Conservation (phyloP, 371 early-diverging fungal species). For the Umbelopsis sp. region DNA sequence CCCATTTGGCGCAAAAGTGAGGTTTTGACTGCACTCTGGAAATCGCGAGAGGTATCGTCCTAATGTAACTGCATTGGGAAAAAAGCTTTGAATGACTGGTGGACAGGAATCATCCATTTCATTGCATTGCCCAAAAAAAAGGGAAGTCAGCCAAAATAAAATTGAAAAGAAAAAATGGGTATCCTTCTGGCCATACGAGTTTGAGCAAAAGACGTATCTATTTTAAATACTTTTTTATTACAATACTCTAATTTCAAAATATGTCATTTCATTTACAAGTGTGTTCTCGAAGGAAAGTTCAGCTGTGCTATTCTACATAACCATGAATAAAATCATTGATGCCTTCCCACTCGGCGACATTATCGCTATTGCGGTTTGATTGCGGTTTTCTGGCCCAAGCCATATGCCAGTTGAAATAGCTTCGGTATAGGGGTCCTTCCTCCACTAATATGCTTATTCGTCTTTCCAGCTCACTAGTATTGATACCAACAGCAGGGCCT, state of each 20-base stretch:
- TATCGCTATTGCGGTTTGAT: not conserved
- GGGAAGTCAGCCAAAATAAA: not conserved
- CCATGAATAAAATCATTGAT: constrained; percentile 44
- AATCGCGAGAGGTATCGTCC: not conserved
- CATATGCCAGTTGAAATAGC: constrained; percentile 38
- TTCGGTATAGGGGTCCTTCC: constrained; percentile 21
- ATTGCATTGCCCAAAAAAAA: not conserved
- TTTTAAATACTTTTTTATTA: too few species aligned
- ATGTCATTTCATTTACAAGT: too few species aligned
- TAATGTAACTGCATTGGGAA: not conserved
- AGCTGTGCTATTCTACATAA: constrained; percentile 22
- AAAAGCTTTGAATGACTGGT: not conserved
- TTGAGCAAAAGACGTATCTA: too few species aligned
- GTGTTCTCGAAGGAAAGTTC: too few species aligned
- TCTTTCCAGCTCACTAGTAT: not conserved
- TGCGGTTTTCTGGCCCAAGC: constrained; percentile 46
- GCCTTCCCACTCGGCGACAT: constrained; percentile 4
- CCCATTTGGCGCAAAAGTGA: not conserved
- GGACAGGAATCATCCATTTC: not conserved
- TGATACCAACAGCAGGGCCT: constrained; percentile 15
- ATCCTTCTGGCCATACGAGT: too few species aligned
- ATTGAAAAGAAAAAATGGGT: not conserved
- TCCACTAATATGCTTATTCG: constrained; percentile 22
- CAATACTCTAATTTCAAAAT: not conserved
- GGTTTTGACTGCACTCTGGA: not conserved